Evolutionary conservation across 1,284 basidiomycete species (phyloP).

Genomic region (Leccinum subspadiceum): DNA sequence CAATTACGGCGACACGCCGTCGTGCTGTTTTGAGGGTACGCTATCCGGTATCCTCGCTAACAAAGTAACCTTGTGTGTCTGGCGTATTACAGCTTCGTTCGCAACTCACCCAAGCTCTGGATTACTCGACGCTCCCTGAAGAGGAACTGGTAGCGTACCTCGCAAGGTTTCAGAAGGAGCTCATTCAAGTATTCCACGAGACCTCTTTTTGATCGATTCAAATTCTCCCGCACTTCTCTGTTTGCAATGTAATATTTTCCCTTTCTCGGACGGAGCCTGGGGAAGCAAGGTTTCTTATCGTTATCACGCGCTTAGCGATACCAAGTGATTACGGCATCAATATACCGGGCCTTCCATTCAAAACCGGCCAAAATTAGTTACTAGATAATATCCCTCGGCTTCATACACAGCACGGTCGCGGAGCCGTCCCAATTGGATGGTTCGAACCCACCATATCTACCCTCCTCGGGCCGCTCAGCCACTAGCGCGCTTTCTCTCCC

Average conservation of each 20-base stretch:
- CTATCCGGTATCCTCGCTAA: not conserved
- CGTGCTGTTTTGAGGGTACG: constrained; percentile 68
- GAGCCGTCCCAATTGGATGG: constrained; percentile 15
- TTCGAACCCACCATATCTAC: constrained; percentile 15
- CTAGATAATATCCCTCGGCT: not conserved
- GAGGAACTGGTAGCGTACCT: constrained; percentile 64
- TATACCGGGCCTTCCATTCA: not conserved
- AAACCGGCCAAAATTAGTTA: not conserved
- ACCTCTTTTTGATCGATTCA: constrained; percentile 18
- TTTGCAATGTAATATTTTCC: constrained; percentile 9
- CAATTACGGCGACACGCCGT: constrained; percentile 56
- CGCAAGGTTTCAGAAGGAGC: constrained; percentile 64
- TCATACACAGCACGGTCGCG: not conserved
- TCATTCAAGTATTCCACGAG: constrained; percentile 54
- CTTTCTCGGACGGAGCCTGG: not conserved
- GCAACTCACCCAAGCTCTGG: constrained; percentile 65
- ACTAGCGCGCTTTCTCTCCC: too few relatives aligned
- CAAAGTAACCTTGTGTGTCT: not conserved
- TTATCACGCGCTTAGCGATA: constrained; percentile 12
- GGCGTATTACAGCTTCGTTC: constrained; percentile 55
- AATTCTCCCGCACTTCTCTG: not conserved
- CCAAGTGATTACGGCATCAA: constrained; percentile 15
- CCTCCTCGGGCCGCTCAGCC: not conserved
- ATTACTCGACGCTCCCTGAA: constrained; percentile 68
- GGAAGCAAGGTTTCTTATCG: not conserved